These are phyloP conservation scores for Leccinum subgranulosum DNA, from an alignment of 768 basidiomycete species.

Conservation along the genomic window DNA sequence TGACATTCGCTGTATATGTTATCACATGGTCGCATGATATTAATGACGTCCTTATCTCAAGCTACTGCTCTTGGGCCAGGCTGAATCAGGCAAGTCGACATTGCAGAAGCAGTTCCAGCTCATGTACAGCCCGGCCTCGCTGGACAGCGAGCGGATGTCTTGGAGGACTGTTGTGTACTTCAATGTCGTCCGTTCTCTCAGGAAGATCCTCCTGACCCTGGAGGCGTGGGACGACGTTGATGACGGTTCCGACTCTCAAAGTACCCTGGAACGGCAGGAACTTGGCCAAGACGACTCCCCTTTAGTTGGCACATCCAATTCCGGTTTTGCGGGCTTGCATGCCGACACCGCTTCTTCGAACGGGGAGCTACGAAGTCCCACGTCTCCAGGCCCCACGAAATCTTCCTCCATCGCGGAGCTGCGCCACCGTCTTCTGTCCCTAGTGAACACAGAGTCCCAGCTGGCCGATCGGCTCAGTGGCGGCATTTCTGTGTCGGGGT, in stretches of 20 bases:
- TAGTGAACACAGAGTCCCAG: conserved; percentile 58
- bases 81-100: conserved; percentile 76
- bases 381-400: conserved; percentile 18
- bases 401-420: conserved; percentile 46
- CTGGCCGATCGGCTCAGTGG: conserved; percentile 74
- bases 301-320: conserved; percentile 11
- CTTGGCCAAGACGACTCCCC: conserved; percentile 24
- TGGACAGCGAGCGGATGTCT: conserved; percentile 66
- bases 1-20: conserved; percentile 20
- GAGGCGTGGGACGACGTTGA: conserved; percentile 61
- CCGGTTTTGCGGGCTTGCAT: conserved; percentile 11
- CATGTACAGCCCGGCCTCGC: conserved; percentile 71
- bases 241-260: conserved; percentile 46
- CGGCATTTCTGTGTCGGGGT: conserved; percentile 67
- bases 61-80: conserved; percentile 75
- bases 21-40: background rate
- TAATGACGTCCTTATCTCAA: conserved; percentile 31
- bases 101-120: conserved; percentile 79
- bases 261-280: conserved; percentile 32
- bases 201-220: conserved; percentile 62
- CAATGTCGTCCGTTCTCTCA: conserved; percentile 69
- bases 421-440: conserved; percentile 55
- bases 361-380: conserved; percentile 10
- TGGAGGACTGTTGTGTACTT: conserved; percentile 76
- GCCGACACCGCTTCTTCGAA: conserved; percentile 9